phyloP scores from a whole-genome alignment of 2,329 filamentous ascomycete genomes.

The Zasmidium angulare region DNA sequence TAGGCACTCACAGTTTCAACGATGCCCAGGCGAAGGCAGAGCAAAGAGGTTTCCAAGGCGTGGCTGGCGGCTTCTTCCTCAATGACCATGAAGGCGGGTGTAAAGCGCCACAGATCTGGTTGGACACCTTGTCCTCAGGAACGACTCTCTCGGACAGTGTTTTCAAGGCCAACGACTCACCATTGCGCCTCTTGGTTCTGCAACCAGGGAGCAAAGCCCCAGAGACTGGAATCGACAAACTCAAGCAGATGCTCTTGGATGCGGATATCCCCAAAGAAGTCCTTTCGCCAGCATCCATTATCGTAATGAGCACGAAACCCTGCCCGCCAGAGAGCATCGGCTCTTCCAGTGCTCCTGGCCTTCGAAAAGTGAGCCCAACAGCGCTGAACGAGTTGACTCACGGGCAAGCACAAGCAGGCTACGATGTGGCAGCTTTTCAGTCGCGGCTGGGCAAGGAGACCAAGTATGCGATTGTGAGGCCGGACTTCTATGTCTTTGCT shows the following conservation, averaged over 20 bases:
- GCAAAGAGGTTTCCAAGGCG: conserved; percentile 2
- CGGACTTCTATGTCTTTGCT: conserved; percentile 11
- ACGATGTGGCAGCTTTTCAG: not conserved
- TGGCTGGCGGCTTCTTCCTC: conserved; percentile 1
- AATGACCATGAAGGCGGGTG: conserved; percentile 2
- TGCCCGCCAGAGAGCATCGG: not conserved
- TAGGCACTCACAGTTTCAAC: not conserved
- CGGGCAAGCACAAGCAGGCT: not conserved
- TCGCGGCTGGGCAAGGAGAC: not conserved
- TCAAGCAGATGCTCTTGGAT: not conserved
- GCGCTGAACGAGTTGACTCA: not conserved
- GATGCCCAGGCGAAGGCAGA: not conserved
- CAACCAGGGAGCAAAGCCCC: not conserved
- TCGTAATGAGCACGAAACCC: not conserved
- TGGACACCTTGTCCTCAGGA: not conserved
- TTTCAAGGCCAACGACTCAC: not conserved
- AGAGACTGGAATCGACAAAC: not conserved
- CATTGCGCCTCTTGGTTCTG: conserved; percentile 1
- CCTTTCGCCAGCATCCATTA: not conserved
- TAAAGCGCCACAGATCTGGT: conserved; percentile 4
- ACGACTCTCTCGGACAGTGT: conserved; percentile 1
- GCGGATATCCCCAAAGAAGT: not conserved
- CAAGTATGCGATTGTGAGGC: conserved; percentile 2
- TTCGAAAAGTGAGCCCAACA: conserved; percentile 1
- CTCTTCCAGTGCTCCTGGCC: not conserved